Conservation (phyloP, 768 basidiomycete species). For the Tylopilus rubrobrunneus region DNA sequence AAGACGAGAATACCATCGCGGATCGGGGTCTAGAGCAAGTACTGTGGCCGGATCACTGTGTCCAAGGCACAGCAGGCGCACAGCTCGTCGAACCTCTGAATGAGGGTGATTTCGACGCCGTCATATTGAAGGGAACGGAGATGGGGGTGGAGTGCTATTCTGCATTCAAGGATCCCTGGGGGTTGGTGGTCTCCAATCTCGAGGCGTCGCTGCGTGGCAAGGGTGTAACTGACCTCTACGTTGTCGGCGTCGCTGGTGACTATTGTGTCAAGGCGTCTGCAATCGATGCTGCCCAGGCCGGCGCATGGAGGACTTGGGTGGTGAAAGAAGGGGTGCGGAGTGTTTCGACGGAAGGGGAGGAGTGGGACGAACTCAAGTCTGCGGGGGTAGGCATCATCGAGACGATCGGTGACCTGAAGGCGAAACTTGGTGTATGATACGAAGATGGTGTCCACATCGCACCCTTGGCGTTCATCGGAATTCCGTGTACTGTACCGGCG, state of each 20-base stretch:
- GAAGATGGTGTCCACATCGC: background rate
- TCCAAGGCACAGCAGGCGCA: conserved; percentile 55
- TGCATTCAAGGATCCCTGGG: conserved; percentile 66
- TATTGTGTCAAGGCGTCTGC: conserved; percentile 68
- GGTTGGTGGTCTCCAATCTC: conserved; percentile 45
- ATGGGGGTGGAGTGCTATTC: conserved; percentile 71
- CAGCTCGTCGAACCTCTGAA: conserved; percentile 57
- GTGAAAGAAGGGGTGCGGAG: conserved; percentile 47
- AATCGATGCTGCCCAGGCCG: conserved; percentile 44
- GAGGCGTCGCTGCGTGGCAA: conserved; percentile 37
- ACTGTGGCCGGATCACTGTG: conserved; percentile 82
- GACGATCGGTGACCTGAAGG: conserved; percentile 26
- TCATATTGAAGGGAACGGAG: conserved; percentile 55
- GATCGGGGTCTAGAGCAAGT: conserved; percentile 43
- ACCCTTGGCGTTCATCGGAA: background rate
- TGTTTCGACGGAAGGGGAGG: conserved; percentile 29
- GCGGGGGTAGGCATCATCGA: conserved; percentile 35
- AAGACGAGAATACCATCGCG: conserved; percentile 13
- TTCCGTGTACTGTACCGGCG: background rate
- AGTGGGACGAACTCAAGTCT: conserved; percentile 36
- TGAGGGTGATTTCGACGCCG: conserved; percentile 36
- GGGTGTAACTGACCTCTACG: conserved; percentile 53
- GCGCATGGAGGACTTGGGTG: conserved; percentile 48
- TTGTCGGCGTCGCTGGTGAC: conserved; percentile 73
- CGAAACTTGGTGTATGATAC: conserved; percentile 15